Evolutionary conservation across 129 eudicot species (phyloP), one percentile per base, ranked within the genome.

Genomic region (Pseudognaphalium luteoalbum): DNA sequence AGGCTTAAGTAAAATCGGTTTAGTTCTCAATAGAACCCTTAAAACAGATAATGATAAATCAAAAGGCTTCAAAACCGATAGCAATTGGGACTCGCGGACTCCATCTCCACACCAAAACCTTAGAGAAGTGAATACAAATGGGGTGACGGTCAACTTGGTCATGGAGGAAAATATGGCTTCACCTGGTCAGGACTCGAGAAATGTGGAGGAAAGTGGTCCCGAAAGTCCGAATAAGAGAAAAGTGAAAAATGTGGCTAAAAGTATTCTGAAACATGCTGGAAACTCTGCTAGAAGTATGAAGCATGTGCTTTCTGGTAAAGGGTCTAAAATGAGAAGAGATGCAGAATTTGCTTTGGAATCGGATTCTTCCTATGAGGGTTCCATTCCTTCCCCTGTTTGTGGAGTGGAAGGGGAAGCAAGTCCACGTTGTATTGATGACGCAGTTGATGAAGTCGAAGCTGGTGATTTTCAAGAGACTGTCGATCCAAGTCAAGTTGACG

Each of bases 201-300:
- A 6, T n/a, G 41, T 11, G 35, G 88, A 82, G 37, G 92, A 71
- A 73, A 78, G 64, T 32, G 87, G 73, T 4, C 73, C 78, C 4
- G 88, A 82, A 6, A 82, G 82, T 75, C 84, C 84, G 7, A 61
- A 51, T 22, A 85, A 78, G 58, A 74, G 80, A 76, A 72, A 81
- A 44, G 84, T 82, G 73, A 88, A 77, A 78, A 90, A 74, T 10
- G 73, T 78, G 81, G 97, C 93, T 0, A 93, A 88, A 68, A 83
- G 83, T 60, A 88, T 91, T 25, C 58, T 88, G 29, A 93, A 85
- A 69, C 89, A 86, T 28, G 93, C 93, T 12, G 93, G 87, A 54
- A 86, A 87, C 79, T 92, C 97, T 25, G 98, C 97, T 22, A 83
- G 86, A 11, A 80, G 77, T 56, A 17, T 93, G 66, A 88, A 83